Base-by-base conservation (phyloP, 768 basidiomycete species). In the Podaxis pistillaris region DNA sequence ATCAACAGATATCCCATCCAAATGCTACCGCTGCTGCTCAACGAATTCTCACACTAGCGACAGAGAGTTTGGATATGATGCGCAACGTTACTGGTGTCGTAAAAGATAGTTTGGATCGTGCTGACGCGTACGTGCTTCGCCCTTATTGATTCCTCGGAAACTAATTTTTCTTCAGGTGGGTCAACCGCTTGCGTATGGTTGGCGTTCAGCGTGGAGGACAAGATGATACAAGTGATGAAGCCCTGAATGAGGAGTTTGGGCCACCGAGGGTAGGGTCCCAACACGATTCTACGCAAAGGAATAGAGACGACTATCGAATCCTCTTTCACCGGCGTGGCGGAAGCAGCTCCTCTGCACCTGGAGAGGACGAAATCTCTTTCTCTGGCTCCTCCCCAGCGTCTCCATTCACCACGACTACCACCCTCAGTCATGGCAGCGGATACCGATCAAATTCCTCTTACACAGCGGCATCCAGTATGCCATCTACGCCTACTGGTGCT, bases 61-160 rank as follows among this genome's bases (percentile, higher is more conserved):
- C 90, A 13, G 95, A 96, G 78, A 94, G 93, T 70, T 70, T 96
- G 73, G 94, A 96, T 70, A 96, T 95, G 93, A 87, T 96, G 81
- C 81, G 88, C 30, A 86, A 91, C 30, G 92, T 95, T 30, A 92
- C 92, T n/a, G 82, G 85, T 3, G 92, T 96, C 24, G 90, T 96
- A 64, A 89, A 87, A 68, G 94, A 95, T 64, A 91, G 88, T 65
- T 77, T 96, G 73, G 93, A 95, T 71, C 80, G 89, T 59, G 94
- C 94, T 33, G 94, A 96, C 71, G 84, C 89, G 86, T 93, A 73
- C 49, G 88, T 83, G 7, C 62, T 53, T 30, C 55, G 44, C 64
- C 37, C 52, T 65, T 64, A 56, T 8, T 9, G 41, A 54, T 58
- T 57, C 64, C 12, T 12, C 8, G 49, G 47, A 64, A 65, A 58